Percentiles rank a stretch among this genome's conserved stretches.
Evolutionary conservation across 805 yeast species (phyloP).

Genomic region (Candida pini): DNA sequence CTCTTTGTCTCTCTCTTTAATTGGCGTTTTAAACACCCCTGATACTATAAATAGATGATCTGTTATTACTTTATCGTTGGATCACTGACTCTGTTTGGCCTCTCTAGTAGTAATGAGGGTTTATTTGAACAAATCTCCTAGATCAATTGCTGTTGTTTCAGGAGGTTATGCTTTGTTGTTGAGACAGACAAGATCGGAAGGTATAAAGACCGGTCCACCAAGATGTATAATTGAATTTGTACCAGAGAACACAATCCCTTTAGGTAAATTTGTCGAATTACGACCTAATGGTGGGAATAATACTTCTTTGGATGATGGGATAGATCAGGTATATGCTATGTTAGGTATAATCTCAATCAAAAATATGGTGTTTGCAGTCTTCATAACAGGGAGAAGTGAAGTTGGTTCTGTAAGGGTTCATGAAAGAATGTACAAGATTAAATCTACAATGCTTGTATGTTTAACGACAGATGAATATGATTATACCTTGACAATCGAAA

Average conservation of each 20-base stretch:
- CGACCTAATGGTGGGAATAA: no score
- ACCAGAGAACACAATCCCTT: slow-evolving; percentile 33
- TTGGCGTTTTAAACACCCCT: no score
- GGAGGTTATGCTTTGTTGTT: slow-evolving; percentile 55
- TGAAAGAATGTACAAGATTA: slow-evolving; percentile 48
- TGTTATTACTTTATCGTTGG: no score
- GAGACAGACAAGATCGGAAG: slow-evolving; percentile 35
- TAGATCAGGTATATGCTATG: slow-evolving; percentile 39
- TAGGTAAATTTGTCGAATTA: slow-evolving; percentile 38
- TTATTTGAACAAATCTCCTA: slow-evolving; percentile 55
- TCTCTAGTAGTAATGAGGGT: slow-evolving; percentile 52
- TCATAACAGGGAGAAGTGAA: slow-evolving; percentile 47
- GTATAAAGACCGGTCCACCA: slow-evolving; percentile 23
- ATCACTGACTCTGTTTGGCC: no score
- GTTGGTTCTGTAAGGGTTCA: slow-evolving; percentile 56
- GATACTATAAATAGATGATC: no score
- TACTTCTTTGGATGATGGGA: slow-evolving; percentile 15
- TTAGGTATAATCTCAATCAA: slow-evolving; percentile 56
- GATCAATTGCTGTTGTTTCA: slow-evolving; percentile 64
- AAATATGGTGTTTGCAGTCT: slow-evolving; percentile 49
- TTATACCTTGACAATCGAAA: slow-evolving; percentile 16
- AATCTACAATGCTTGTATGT: slow-evolving; percentile 62
- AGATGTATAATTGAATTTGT: slow-evolving; percentile 51
- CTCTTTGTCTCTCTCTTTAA: no score
- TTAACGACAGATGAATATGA: slow-evolving; percentile 55